Conservation (phyloP, 2,329 filamentous ascomycete species). For the Stagonosporopsis chrysanthemi region DNA sequence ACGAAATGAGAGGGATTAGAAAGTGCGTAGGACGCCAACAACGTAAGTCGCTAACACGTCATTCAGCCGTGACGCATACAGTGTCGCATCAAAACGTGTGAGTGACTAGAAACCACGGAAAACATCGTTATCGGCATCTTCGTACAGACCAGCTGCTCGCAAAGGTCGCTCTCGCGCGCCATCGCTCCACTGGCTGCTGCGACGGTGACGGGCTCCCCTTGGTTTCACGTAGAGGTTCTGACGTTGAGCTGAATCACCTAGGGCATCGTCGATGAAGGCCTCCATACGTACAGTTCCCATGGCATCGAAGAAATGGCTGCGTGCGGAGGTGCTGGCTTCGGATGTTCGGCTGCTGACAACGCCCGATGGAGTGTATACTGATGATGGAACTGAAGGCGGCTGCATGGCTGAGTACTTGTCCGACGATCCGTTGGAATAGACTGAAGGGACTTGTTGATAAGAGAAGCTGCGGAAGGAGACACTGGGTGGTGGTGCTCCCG, state of each 20-base stretch:
- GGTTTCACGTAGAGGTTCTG: constrained; percentile 23
- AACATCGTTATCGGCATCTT: constrained; percentile 48
- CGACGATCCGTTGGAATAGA: constrained; percentile 50
- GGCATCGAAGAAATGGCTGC: constrained; percentile 78
- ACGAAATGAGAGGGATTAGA: background rate
- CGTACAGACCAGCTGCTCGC: constrained; percentile 40
- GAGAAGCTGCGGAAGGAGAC: constrained; percentile 81
- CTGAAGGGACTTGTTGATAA: constrained; percentile 51
- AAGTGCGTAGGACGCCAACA: background rate
- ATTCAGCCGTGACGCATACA: constrained; percentile 2
- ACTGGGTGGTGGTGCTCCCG: constrained; percentile 72
- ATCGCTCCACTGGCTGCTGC: constrained; percentile 49
- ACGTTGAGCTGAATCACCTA: constrained; percentile 33
- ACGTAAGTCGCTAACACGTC: background rate
- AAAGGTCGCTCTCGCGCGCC: constrained; percentile 41
- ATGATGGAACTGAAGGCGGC: constrained; percentile 47
- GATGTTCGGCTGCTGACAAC: constrained; percentile 60
- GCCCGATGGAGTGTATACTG: constrained; percentile 50
- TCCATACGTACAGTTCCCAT: constrained; percentile 95
- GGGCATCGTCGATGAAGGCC: constrained; percentile 77
- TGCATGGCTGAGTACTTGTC: constrained; percentile 46
- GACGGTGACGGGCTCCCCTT: constrained; percentile 39
- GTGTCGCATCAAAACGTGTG: background rate
- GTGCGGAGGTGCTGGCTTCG: constrained; percentile 58
- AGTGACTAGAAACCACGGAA: constrained; percentile 46